Evolutionary conservation across 1,139 yeast genomes (phyloP).

Genomic region (Candida tropicalis): DNA sequence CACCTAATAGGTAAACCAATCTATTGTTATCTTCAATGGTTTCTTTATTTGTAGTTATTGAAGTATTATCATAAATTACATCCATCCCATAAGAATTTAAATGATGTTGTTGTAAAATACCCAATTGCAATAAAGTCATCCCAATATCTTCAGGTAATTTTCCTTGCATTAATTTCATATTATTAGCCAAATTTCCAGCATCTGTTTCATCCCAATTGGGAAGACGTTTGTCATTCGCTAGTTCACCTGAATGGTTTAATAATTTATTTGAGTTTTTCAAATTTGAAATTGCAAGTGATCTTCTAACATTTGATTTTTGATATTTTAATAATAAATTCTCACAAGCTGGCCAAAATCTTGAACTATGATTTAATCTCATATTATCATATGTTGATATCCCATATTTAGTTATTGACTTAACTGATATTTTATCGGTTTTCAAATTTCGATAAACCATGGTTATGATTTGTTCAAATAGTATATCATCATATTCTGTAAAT

Average conservation of each 20-base stretch:
- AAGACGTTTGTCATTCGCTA: constrained; percentile 17
- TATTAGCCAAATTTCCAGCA: constrained; percentile 73
- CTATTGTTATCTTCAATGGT: constrained; percentile 65
- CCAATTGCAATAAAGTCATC: constrained; percentile 48
- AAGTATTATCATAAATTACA: constrained; percentile 64
- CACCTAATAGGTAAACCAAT: constrained; percentile 75
- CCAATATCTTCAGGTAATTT: constrained; percentile 63
- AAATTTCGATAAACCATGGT: constrained; percentile 56
- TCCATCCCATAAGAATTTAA: constrained; percentile 66
- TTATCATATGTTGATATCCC: constrained; percentile 68
- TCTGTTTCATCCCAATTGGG: constrained; percentile 69
- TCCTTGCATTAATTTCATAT: constrained; percentile 51
- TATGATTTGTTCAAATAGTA: constrained; percentile 53
- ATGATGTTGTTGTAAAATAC: constrained; percentile 59
- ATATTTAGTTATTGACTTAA: constrained; percentile 65
- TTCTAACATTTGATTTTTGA: constrained; percentile 61
- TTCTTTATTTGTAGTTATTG: constrained; percentile 24
- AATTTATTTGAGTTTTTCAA: constrained; percentile 69
- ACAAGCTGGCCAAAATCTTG: constrained; percentile 80
- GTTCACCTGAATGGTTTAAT: constrained; percentile 31
- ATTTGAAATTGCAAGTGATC: constrained; percentile 74
- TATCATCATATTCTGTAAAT: constrained; percentile 54
- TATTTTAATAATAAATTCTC: constrained; percentile 59
- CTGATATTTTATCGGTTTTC: constrained; percentile 49
- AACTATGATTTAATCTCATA: constrained; percentile 59